A percentile compares a stretch with the other conserved stretches of the same genome.
Conservation (phyloP, 176 grass and related monocot genomes). For the Rhynchospora pubera region DNA sequence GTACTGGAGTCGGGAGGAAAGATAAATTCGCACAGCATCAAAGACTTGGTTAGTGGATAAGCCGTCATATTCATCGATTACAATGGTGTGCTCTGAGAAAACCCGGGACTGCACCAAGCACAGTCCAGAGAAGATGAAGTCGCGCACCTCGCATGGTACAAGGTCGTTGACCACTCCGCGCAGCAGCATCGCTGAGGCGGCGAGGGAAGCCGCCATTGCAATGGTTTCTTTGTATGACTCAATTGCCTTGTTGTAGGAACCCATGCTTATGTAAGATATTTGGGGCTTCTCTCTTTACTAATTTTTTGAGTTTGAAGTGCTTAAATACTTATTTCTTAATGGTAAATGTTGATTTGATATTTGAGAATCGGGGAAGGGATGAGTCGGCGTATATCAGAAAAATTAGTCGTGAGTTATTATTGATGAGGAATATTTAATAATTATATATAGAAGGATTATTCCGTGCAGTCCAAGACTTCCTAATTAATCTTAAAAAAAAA, state of each 20-base stretch:
- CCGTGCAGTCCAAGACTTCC: too few species aligned
- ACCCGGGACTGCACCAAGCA: slow-evolving; percentile 41
- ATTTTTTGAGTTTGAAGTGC: too few species aligned
- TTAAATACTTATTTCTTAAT: too few species aligned
- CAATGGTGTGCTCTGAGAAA: slow-evolving; percentile 47
- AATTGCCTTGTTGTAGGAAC: background rate
- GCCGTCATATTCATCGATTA: slow-evolving; percentile 64
- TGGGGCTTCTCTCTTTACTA: too few species aligned
- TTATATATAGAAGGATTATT: too few species aligned
- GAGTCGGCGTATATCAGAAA: too few species aligned
- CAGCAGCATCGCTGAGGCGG: slow-evolving; percentile 67
- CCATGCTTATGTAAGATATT: slow-evolving; percentile 8
- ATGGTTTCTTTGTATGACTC: too few species aligned
- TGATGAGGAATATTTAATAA: too few species aligned
- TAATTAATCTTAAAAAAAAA: too few species aligned
- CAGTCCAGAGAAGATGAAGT: slow-evolving; percentile 44
- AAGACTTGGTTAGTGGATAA: slow-evolving; percentile 58
- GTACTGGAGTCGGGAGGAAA: slow-evolving; percentile 62
- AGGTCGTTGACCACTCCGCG: slow-evolving; percentile 70
- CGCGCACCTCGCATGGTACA: slow-evolving; percentile 55
- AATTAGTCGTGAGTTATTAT: too few species aligned
- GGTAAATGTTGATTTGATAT: too few species aligned
- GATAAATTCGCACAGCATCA: slow-evolving; percentile 51
- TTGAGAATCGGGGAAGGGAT: too few species aligned
- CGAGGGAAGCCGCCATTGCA: slow-evolving; percentile 34